Conservation (phyloP, 2,329 filamentous ascomycete species). For the Alternaria tenuissima region DNA sequence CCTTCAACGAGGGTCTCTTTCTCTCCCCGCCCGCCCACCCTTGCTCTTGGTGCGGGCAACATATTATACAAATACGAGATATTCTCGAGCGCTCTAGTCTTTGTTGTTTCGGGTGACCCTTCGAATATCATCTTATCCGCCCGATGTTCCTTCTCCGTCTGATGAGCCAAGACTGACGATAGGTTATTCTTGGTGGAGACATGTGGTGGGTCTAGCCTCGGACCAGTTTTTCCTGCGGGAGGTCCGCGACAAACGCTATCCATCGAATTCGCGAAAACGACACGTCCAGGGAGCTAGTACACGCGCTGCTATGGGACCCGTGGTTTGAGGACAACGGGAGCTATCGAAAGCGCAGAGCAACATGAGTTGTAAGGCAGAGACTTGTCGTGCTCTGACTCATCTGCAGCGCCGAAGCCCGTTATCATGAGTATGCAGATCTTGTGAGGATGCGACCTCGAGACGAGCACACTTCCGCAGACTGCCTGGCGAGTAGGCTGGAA, state of each 20-base stretch:
- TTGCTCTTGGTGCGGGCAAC: background rate
- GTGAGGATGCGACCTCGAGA: background rate
- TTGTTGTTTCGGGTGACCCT: background rate
- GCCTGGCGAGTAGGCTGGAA: background rate
- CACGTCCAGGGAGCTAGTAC: background rate
- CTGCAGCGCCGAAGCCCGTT: background rate
- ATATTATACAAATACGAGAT: background rate
- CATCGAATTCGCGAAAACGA: constrained; percentile 7
- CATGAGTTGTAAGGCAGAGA: background rate
- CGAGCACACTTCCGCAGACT: background rate
- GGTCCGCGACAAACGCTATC: constrained; percentile 3
- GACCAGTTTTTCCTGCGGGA: constrained; percentile 2
- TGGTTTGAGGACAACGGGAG: background rate
- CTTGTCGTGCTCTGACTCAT: constrained; percentile 4
- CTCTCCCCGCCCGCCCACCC: background rate
- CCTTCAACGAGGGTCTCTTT: constrained; percentile 2
- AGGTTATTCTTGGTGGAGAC: background rate
- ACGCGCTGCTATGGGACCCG: background rate
- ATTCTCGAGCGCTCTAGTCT: background rate
- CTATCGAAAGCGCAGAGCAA: background rate
- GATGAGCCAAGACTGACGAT: background rate
- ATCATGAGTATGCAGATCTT: background rate
- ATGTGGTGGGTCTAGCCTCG: constrained; percentile 6
- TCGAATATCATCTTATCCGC: background rate
- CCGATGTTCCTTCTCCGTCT: background rate